A percentile compares a stretch with the other conserved stretches of the same genome.
Evolutionary conservation across 306 rosid genomes (phyloP).

Genomic region (Nissolia schottii): DNA sequence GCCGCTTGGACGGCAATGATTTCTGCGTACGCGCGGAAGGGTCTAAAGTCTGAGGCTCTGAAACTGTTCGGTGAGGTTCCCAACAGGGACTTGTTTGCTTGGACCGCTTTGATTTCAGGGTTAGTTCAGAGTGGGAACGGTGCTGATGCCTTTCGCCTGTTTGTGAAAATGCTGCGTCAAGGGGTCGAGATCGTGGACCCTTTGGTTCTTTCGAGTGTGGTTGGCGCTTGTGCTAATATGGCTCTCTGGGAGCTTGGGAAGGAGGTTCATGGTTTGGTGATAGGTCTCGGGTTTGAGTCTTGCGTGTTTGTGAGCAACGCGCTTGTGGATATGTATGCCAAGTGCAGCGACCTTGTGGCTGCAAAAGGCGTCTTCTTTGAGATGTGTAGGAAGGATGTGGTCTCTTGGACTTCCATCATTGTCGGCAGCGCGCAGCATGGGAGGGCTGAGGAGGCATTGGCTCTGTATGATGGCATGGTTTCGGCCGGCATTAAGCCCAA

Average conservation of each 20-base stretch:
- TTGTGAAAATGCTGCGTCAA: conserved; percentile 67
- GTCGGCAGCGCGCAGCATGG: conserved; percentile 86
- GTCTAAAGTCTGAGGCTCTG: conserved; percentile 58
- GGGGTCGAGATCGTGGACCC: conserved; percentile 63
- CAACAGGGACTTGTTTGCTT: conserved; percentile 50
- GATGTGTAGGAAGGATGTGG: conserved; percentile 59
- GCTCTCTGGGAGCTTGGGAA: conserved; percentile 76
- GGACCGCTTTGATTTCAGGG: conserved; percentile 94
- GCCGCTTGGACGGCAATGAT: conserved; percentile 80
- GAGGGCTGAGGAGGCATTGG: conserved; percentile 63
- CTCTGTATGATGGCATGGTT: conserved; percentile 68
- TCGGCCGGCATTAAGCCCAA: conserved; percentile 57
- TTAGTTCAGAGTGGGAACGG: conserved; percentile 79
- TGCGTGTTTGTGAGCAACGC: conserved; percentile 80
- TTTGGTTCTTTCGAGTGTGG: conserved; percentile 69
- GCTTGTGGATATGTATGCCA: conserved; percentile 83
- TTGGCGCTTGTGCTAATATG: conserved; percentile 75
- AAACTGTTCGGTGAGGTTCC: conserved; percentile 44
- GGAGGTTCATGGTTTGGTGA: conserved; percentile 63
- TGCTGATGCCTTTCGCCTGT: conserved; percentile 45
- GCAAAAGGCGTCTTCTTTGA: conserved; percentile 52
- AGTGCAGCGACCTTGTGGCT: conserved; percentile 71
- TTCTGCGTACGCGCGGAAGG: conserved; percentile 69
- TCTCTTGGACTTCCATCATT: conserved; percentile 93
- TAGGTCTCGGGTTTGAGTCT: conserved; percentile 64